These are phyloP conservation scores for Penicillium sclerotigenum DNA, from an alignment of 2,329 filamentous ascomycete species.

Conservation along the genomic window DNA sequence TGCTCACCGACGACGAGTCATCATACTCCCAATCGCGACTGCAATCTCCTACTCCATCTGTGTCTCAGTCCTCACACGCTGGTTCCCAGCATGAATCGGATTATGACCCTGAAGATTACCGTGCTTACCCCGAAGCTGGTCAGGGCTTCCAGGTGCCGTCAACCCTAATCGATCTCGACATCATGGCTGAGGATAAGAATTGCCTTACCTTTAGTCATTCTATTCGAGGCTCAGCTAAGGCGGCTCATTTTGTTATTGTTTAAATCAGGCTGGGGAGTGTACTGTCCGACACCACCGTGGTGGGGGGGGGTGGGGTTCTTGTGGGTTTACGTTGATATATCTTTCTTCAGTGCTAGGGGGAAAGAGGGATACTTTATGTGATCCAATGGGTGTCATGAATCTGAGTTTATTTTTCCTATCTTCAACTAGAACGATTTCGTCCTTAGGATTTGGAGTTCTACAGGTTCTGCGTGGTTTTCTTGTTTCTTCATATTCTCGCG, in stretches of 20 bases:
- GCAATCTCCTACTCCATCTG: conserved; percentile 19
- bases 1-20: conserved; percentile 2
- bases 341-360: not conserved
- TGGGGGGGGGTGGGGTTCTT: too few species aligned
- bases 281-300: not conserved
- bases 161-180: conserved; percentile 59
- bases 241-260: not conserved
- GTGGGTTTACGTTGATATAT: not conserved
- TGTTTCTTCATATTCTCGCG: not conserved
- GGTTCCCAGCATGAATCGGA: conserved; percentile 41
- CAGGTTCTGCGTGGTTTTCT: not conserved
- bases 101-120: conserved; percentile 52
- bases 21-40: not conserved
- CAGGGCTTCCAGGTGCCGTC: conserved; percentile 58
- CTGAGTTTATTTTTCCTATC: not conserved
- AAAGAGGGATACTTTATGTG: not conserved
- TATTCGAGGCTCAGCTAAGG: not conserved
- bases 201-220: conserved; percentile 57
- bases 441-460: not conserved
- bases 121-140: conserved; percentile 62
- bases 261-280: not conserved
- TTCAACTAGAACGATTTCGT: not conserved
- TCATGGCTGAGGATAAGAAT: conserved; percentile 58
- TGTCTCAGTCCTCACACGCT: conserved; percentile 21
- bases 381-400: not conserved